These are phyloP conservation scores for Phytophthora pini DNA, from an alignment of 352 stramenopile genomes.

Conservation along the genomic window DNA sequence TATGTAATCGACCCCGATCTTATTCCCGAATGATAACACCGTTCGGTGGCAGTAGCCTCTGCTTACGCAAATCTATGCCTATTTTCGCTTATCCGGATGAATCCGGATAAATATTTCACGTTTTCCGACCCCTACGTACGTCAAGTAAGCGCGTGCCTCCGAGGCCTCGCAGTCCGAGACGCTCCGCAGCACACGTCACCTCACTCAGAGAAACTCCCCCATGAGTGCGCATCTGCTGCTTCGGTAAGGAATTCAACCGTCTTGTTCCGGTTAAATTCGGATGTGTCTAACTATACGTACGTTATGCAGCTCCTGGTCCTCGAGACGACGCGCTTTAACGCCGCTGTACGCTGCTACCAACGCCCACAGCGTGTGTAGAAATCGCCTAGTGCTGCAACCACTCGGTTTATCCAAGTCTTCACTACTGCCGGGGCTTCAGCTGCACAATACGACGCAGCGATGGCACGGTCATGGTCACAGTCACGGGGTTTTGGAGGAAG, in stretches of 20 bases:
- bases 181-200: constrained; percentile 3
- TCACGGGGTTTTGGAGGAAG: constrained; percentile 38
- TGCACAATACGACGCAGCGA: constrained; percentile 22
- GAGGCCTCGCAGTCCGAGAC: constrained; percentile 15
- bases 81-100: not conserved
- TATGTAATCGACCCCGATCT: too few relatives aligned
- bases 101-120: not conserved
- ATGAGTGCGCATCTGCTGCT: constrained; percentile 38
- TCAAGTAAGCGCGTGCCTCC: constrained; percentile 23
- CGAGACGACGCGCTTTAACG: constrained; percentile 20
- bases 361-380: not conserved
- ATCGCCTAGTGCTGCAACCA: not conserved
- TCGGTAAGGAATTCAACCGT: constrained; percentile 16
- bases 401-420: constrained; percentile 6
- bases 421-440: constrained; percentile 7
- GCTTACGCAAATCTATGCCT: constrained; percentile 22
- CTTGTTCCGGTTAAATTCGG: constrained; percentile 5
- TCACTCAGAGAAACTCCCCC: constrained; percentile 14
- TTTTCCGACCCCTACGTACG: constrained; percentile 12
- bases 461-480: constrained; percentile 51
- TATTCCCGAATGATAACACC: not conserved
- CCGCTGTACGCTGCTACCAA: constrained; percentile 11
- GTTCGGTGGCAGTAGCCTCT: constrained; percentile 11
- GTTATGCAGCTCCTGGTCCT: constrained; percentile 22
- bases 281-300: constrained; percentile 15